These are phyloP conservation scores for Aspergillus carlsbadensis DNA, from an alignment of 495 filamentous ascomycete genomes.

Conservation along the genomic window DNA sequence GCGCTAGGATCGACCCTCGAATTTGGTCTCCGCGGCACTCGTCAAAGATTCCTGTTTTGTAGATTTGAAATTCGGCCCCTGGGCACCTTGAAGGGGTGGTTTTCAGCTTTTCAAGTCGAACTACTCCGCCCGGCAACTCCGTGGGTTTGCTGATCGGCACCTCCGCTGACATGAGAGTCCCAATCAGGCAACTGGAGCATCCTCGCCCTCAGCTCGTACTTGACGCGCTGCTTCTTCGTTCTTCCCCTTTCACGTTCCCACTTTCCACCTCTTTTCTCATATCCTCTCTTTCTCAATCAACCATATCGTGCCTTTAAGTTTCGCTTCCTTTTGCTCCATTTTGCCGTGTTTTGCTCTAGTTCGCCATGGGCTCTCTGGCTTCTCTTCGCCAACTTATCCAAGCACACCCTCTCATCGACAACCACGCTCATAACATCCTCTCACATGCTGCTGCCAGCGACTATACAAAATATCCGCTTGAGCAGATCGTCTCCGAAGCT, in stretches of 20 bases:
- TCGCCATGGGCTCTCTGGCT: constrained; percentile 30
- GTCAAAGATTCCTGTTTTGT: constrained; percentile 5
- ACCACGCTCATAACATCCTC: constrained; percentile 83
- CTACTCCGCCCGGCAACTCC: background rate
- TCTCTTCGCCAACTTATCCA: constrained; percentile 53
- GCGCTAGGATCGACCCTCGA: constrained; percentile 7
- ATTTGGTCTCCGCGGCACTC: background rate
- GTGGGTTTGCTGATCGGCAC: background rate
- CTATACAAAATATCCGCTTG: constrained; percentile 40
- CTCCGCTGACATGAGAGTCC: background rate
- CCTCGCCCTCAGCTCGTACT: background rate
- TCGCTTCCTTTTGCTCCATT: background rate
- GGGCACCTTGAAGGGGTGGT: background rate
- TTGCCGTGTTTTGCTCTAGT: background rate
- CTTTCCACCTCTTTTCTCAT: background rate
- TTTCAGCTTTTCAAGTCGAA: background rate
- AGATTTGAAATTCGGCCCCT: background rate
- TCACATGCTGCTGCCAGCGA: constrained; percentile 31
- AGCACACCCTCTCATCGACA: constrained; percentile 77
- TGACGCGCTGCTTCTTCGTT: background rate
- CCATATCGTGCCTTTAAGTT: background rate
- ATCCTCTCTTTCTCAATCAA: background rate
- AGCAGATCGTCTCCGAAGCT: constrained; percentile 74
- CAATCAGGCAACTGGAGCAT: background rate
- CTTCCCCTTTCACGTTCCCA: background rate